These are phyloP conservation scores for Nowakowskiella sp. DNA, from an alignment of 192 early-diverging fungal species.

Conservation along the genomic window DNA sequence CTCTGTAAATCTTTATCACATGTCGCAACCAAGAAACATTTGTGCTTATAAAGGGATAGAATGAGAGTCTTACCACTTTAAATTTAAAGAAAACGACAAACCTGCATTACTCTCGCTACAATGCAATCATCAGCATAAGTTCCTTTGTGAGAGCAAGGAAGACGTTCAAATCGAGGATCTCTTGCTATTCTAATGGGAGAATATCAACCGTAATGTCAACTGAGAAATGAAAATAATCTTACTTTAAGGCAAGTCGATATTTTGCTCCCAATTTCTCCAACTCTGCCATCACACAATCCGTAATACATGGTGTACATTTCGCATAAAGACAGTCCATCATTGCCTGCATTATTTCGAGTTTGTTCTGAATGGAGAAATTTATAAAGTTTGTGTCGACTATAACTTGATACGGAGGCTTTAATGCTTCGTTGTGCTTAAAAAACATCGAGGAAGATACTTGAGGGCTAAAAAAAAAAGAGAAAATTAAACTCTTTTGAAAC, in stretches of 20 bases:
- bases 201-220: neutral
- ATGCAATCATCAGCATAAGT: conserved; percentile 99
- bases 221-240: conserved; percentile 12
- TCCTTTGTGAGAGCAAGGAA: conserved; percentile 94
- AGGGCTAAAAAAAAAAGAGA: conserved; percentile 39
- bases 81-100: neutral
- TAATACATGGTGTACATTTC: conserved; percentile 91
- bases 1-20: conserved; percentile 95
- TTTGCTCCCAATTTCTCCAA: conserved; percentile 96
- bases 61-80: neutral
- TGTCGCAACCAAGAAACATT: conserved; percentile 97
- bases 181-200: conserved; percentile 61
- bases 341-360: conserved; percentile 88
- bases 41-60: conserved; percentile 56
- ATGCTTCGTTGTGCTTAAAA: conserved; percentile 92
- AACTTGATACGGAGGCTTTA: conserved; percentile 94
- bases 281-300: conserved; percentile 98
- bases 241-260: conserved; percentile 86
- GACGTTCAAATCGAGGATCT: conserved; percentile 93
- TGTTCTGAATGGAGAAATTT: conserved; percentile 99
- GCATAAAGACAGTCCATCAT: conserved; percentile 99
- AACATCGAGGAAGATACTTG: conserved; percentile 91
- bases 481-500: neutral
- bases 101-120: conserved; percentile 71
- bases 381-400: conserved; percentile 99